A percentile compares a stretch with the other conserved stretches of the same genome.
These are phyloP conservation scores for Mycena galopus DNA, from an alignment of 768 basidiomycete species.

Conservation along the genomic window DNA sequence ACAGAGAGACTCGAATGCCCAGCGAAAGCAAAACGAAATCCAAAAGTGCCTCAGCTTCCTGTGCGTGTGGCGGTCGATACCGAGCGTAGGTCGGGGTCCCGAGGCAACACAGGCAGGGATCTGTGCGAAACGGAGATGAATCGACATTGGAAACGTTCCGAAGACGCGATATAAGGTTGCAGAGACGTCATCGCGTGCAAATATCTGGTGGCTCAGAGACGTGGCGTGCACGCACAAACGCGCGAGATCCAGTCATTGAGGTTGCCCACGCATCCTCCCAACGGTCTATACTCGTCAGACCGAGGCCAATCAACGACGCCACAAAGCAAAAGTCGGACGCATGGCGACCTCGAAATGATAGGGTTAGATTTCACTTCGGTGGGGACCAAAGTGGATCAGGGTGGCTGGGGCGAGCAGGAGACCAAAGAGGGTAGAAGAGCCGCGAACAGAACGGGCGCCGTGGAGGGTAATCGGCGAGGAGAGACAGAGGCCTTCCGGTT, in stretches of 20 bases:
- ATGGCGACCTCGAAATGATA: constrained; percentile 27
- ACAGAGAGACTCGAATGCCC: constrained; percentile 5
- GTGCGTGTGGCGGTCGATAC: constrained; percentile 18
- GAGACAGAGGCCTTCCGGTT: constrained; percentile 24
- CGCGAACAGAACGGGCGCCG: constrained; percentile 28
- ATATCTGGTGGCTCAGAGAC: constrained; percentile 20
- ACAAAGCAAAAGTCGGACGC: constrained; percentile 24
- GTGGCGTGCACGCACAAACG: constrained; percentile 26
- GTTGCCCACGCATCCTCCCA: constrained; percentile 16
- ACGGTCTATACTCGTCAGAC: constrained; percentile 23
- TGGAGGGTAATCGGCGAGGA: constrained; percentile 24
- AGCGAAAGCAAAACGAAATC: constrained; percentile 24
- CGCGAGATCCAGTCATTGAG: constrained; percentile 31
- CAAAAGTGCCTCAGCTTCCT: constrained; percentile 32
- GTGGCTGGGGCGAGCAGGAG: constrained; percentile 33
- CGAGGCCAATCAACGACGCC: constrained; percentile 14
- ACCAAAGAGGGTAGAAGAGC: constrained; percentile 22
- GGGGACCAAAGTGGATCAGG: constrained; percentile 28
- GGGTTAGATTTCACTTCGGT: constrained; percentile 35
- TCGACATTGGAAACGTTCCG: constrained; percentile 29
- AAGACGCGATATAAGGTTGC: constrained; percentile 36
- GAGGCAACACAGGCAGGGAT: constrained; percentile 37
- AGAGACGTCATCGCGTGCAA: constrained; percentile 32
- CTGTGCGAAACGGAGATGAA: constrained; percentile 22
- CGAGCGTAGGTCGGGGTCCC: constrained; percentile 34